A percentile compares a stretch with the other conserved stretches of the same genome.
Evolutionary conservation across 2,329 filamentous ascomycete genomes (phyloP).

Genomic region (Aurifilum marmelostoma): DNA sequence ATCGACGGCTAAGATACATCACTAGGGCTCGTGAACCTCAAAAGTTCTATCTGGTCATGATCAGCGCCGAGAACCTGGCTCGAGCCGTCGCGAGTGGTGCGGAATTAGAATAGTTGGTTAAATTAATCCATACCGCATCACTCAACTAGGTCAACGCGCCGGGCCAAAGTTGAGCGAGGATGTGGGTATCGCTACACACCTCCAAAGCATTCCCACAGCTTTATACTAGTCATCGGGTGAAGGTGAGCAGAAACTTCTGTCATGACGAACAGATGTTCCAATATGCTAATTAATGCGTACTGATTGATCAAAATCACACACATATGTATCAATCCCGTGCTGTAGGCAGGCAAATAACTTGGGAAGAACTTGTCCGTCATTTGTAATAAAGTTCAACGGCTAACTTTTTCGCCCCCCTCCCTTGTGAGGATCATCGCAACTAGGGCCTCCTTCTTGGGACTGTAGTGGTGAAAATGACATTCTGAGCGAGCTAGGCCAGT

Average conservation of each 20-base stretch:
- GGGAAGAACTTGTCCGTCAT: neutral
- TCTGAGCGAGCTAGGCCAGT: neutral
- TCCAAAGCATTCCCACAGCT: conserved; percentile 6
- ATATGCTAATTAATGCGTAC: neutral
- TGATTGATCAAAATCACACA: neutral
- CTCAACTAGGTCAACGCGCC: conserved; percentile 6
- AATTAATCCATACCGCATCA: neutral
- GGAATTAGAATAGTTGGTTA: neutral
- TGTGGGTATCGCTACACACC: conserved; percentile 18
- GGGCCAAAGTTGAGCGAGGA: conserved; percentile 21
- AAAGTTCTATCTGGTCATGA: neutral
- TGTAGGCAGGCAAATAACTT: neutral
- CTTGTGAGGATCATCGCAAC: neutral
- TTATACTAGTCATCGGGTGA: neutral
- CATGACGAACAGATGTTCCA: neutral
- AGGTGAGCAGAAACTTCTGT: neutral
- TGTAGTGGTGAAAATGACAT: neutral
- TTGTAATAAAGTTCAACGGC: neutral
- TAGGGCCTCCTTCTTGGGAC: neutral
- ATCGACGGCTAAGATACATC: neutral
- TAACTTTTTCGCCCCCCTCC: neutral
- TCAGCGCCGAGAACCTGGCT: neutral
- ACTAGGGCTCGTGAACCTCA: neutral
- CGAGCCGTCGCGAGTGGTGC: neutral
- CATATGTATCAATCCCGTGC: no score